A percentile compares a stretch with the other conserved stretches of the same genome.
These are phyloP conservation scores for Cystobasidium ongulense DNA, from an alignment of 768 basidiomycete species.

Conservation along the genomic window DNA sequence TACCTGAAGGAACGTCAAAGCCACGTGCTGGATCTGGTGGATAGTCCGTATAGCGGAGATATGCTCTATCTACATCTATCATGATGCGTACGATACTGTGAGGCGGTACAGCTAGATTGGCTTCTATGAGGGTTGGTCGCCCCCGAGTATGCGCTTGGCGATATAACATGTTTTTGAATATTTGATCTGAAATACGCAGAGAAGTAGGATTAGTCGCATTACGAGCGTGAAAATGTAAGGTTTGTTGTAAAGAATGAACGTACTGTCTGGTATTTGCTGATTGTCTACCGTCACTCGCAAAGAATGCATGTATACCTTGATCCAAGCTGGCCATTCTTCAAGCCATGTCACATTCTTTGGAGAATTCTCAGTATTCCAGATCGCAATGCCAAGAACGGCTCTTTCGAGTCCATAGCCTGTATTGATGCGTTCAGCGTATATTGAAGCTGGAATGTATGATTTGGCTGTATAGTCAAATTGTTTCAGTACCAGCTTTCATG, in stretches of 20 bases:
- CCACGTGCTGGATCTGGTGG: conserved; percentile 91
- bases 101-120: conserved; percentile 62
- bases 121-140: conserved; percentile 71
- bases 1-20: conserved; percentile 81
- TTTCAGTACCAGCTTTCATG: not conserved
- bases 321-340: conserved; percentile 88
- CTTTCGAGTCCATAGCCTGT: conserved; percentile 66
- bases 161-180: conserved; percentile 62
- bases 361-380: conserved; percentile 51
- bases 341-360: conserved; percentile 58
- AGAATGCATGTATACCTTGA: conserved; percentile 80
- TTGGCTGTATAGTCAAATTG: not conserved
- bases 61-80: conserved; percentile 71
- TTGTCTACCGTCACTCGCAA: conserved; percentile 54
- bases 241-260: conserved; percentile 5
- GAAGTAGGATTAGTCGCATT: not conserved
- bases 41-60: conserved; percentile 88
- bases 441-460: conserved; percentile 47
- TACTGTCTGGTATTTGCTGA: conserved; percentile 6
- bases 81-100: conserved; percentile 57
- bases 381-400: conserved; percentile 60
- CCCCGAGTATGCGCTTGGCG: conserved; percentile 59
- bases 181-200: conserved; percentile 53
- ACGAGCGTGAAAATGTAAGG: too few relatives aligned
- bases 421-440: conserved; percentile 63